Percentiles rank a stretch among this genome's conserved stretches.
Conservation (phyloP, 768 basidiomycete genomes). For the Tulasnella sp. region DNA sequence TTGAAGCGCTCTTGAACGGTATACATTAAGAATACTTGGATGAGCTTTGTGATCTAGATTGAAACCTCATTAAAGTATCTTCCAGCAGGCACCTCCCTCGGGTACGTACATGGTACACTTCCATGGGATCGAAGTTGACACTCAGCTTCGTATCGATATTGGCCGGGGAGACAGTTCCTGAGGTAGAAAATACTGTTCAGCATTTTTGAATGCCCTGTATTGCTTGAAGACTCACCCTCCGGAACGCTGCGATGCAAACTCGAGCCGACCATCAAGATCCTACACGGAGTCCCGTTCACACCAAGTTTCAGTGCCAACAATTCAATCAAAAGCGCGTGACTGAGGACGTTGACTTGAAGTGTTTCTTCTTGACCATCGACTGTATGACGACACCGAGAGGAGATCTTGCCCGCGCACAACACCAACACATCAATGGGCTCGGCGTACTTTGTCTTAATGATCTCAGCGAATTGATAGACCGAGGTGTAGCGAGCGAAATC, state of each 20-base stretch:
- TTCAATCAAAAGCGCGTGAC: conserved; percentile 17
- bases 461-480: conserved; percentile 8
- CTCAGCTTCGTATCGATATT: not conserved
- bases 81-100: not conserved
- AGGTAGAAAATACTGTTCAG: too few species aligned
- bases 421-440: conserved; percentile 16
- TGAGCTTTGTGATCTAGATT: conserved; percentile 15
- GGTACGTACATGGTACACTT: conserved; percentile 7
- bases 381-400: not conserved
- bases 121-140: not conserved
- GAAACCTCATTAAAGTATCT: not conserved
- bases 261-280: conserved; percentile 15
- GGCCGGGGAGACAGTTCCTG: not conserved
- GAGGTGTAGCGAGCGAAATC: conserved; percentile 14
- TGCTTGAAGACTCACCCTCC: conserved; percentile 6
- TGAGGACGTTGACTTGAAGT: conserved; percentile 17
- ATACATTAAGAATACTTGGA: conserved; percentile 17
- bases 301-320: conserved; percentile 12
- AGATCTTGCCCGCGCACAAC: conserved; percentile 17
- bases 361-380: conserved; percentile 18
- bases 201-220: too few species aligned
- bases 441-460: conserved; percentile 4
- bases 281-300: not conserved
- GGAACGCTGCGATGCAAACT: conserved; percentile 13
- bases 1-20: conserved; percentile 12